phyloP scores from a whole-genome alignment of 2,329 filamentous ascomycete species.

The Cercospora sp. region DNA sequence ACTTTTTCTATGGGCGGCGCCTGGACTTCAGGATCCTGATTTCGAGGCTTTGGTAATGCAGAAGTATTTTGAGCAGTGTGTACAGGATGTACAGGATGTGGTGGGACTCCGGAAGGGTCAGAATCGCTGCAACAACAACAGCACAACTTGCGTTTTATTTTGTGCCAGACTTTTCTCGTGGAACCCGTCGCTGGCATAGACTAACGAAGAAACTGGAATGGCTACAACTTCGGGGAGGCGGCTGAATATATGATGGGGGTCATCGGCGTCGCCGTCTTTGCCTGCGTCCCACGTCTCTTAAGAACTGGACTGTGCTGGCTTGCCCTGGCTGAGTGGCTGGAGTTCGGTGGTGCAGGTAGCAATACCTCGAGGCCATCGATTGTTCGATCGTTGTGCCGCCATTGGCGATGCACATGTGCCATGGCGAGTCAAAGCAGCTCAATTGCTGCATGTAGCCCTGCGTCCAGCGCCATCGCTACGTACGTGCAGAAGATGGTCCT shows the following conservation, averaged over 20 bases:
- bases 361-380: background rate
- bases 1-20: background rate
- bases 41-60: background rate
- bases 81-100: background rate
- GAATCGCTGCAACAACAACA: conserved; percentile 7
- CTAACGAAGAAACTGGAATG: background rate
- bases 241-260: background rate
- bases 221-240: background rate
- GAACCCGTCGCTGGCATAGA: background rate
- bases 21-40: background rate
- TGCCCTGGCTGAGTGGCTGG: conserved; percentile 6
- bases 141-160: conserved; percentile 13
- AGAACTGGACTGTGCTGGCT: background rate
- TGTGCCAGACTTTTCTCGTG: conserved; percentile 3
- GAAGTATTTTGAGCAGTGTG: background rate
- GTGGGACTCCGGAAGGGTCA: background rate
- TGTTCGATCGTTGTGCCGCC: background rate
- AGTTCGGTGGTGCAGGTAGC: conserved; percentile 7
- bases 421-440: background rate
- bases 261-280: background rate
- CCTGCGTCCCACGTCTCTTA: background rate
- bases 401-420: background rate
- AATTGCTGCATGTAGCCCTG: background rate
- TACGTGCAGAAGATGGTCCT: background rate
- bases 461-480: background rate